phyloP scores from a whole-genome alignment of 345 rosid genomes.

The Eucalyptus cladocalyx region DNA sequence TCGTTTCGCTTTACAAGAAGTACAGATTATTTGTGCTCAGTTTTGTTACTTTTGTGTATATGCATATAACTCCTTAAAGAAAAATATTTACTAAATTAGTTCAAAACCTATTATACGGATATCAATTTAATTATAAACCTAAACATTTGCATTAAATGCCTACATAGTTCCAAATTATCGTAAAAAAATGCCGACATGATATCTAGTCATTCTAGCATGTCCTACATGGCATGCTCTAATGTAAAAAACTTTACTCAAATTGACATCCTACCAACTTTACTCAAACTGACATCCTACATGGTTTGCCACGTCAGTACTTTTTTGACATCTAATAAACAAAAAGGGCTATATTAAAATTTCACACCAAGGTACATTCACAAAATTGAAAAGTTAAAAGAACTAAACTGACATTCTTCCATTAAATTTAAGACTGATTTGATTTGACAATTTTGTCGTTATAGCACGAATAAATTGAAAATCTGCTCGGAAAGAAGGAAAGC shows the following conservation, averaged over 20 bases:
- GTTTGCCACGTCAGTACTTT: rapidly evolving
- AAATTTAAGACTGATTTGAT: neutral
- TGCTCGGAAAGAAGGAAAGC: neutral
- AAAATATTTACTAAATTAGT: rapidly evolving
- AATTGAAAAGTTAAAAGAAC: no score
- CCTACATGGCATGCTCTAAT: rapidly evolving
- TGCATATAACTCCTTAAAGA: neutral
- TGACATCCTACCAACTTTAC: no score
- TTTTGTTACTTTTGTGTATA: neutral
- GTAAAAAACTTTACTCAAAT: neutral
- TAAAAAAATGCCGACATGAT: rapidly evolving
- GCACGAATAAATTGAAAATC: neutral
- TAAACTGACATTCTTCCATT: neutral
- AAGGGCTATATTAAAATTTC: neutral
- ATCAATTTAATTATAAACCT: neutral
- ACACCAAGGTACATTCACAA: rapidly evolving
- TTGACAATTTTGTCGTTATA: rapidly evolving
- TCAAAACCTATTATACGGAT: rapidly evolving
- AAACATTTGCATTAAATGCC: neutral
- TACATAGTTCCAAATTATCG: rapidly evolving
- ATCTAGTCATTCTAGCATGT: rapidly evolving
- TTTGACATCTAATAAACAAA: rapidly evolving
- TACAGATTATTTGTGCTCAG: neutral
- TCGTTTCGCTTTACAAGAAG: neutral
- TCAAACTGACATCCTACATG: neutral